phyloP scores from a whole-genome alignment of 2,329 filamentous ascomycete genomes.

The Myriosclerotinia curreyana region DNA sequence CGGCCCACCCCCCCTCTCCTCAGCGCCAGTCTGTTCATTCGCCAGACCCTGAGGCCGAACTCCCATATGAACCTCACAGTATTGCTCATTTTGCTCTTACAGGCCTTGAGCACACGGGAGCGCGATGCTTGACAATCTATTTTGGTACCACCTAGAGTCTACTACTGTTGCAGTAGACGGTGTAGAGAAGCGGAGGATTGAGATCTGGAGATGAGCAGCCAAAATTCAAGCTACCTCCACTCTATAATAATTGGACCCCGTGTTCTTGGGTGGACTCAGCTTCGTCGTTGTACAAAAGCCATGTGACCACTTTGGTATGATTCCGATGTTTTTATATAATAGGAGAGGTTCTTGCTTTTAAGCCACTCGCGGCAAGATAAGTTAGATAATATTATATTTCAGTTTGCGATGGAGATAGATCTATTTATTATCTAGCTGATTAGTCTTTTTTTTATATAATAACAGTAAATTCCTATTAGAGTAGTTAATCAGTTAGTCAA shows the following conservation, averaged over 20 bases:
- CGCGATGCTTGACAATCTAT: background rate
- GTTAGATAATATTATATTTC: background rate
- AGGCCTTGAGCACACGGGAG: background rate
- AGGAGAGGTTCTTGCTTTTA: background rate
- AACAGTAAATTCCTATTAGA: too few relatives aligned
- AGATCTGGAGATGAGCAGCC: background rate
- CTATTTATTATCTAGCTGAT: too few relatives aligned
- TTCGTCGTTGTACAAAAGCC: background rate
- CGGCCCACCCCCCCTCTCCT: background rate
- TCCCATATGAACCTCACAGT: background rate
- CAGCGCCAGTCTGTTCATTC: background rate
- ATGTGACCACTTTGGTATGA: background rate
- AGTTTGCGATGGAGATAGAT: background rate
- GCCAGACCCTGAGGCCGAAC: background rate
- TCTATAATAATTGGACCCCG: constrained; percentile 4
- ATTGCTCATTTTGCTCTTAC: background rate
- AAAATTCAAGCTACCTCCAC: background rate
- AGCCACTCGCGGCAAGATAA: background rate
- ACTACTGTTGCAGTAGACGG: background rate
- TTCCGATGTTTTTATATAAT: background rate
- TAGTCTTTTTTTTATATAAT: too few relatives aligned
- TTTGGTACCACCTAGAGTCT: background rate
- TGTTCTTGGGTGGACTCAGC: background rate
- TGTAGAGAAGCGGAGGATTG: background rate
- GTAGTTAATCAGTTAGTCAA: too few relatives aligned